These are phyloP conservation scores for Erythrophleum ivorense DNA, from an alignment of 331 rosid genomes.

Conservation along the genomic window DNA sequence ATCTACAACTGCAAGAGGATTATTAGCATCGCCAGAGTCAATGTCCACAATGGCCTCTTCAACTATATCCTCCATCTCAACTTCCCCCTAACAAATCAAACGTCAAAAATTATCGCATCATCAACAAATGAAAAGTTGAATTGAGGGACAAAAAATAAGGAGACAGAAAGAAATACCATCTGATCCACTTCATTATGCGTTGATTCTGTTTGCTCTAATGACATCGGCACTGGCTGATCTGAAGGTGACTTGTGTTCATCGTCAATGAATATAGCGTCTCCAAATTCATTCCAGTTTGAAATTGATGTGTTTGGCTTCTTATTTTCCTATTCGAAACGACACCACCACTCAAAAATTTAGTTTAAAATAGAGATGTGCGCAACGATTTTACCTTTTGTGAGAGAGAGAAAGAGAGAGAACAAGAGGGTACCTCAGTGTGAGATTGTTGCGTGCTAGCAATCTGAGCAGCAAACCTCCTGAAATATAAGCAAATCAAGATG, in stretches of 20 bases:
- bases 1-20: conserved; percentile 82
- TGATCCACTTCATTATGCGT: conserved; percentile 48
- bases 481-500: conserved; percentile 30
- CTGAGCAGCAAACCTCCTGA: conserved; percentile 89
- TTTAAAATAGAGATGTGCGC: not conserved
- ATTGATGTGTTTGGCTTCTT: conserved; percentile 48
- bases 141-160: not conserved
- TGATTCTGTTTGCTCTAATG: conserved; percentile 61
- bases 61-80: conserved; percentile 90
- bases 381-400: not conserved
- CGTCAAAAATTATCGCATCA: conserved; percentile 9
- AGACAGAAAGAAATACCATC: conserved; percentile 51
- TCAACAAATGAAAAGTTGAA: conserved; percentile 23
- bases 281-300: conserved; percentile 56
- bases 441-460: conserved; percentile 62
- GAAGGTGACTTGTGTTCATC: conserved; percentile 62
- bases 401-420: conserved; percentile 16
- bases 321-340: conserved; percentile 52
- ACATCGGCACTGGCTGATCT: conserved; percentile 89
- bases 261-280: conserved; percentile 69
- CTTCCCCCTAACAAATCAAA: conserved; percentile 64
- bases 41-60: conserved; percentile 76
- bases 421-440: conserved; percentile 58
- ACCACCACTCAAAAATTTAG: conserved; percentile 34
- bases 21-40: conserved; percentile 61